A percentile compares a stretch with the other conserved stretches of the same genome.
These are phyloP conservation scores for Fusarium multiceps DNA, from an alignment of 2,329 filamentous ascomycete genomes.

Conservation along the genomic window DNA sequence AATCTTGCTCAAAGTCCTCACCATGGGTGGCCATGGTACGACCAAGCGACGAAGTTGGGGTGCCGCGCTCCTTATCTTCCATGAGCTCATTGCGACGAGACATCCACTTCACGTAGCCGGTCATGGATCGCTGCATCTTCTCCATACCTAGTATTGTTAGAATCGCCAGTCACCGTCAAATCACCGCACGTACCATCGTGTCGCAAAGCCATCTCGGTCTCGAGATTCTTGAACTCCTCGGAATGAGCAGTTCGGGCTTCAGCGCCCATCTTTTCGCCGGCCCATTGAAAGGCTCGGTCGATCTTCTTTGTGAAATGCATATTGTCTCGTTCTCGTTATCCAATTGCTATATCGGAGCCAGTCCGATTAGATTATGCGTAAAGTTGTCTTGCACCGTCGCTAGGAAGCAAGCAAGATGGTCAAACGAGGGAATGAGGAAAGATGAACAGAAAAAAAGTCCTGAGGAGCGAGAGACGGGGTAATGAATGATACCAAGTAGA, in stretches of 20 bases:
- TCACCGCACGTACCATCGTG: constrained; percentile 76
- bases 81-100: constrained; percentile 81
- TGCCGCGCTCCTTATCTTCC: constrained; percentile 87
- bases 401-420: constrained; percentile 14
- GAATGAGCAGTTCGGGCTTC: constrained; percentile 88
- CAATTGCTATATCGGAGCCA: constrained; percentile 40
- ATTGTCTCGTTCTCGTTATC: constrained; percentile 30
- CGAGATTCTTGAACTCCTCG: constrained; percentile 90
- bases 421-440: constrained; percentile 15
- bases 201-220: constrained; percentile 89
- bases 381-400: constrained; percentile 29
- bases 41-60: constrained; percentile 83
- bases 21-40: constrained; percentile 88
- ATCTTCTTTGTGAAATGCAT: constrained; percentile 83
- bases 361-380: constrained; percentile 34
- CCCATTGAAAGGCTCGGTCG: constrained; percentile 97
- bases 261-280: constrained; percentile 93
- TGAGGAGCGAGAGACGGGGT: constrained; percentile 41
- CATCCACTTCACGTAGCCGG: constrained; percentile 85
- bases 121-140: constrained; percentile 87
- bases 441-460: constrained; percentile 1
- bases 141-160: constrained; percentile 77
- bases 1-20: constrained; percentile 91
- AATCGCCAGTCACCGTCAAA: neutral
- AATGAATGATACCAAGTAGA: constrained; percentile 40